Percentiles rank a stretch among this genome's conserved stretches.
Evolutionary conservation across 2,329 filamentous ascomycete species (phyloP).

Genomic region (Xylariaceae sp.): DNA sequence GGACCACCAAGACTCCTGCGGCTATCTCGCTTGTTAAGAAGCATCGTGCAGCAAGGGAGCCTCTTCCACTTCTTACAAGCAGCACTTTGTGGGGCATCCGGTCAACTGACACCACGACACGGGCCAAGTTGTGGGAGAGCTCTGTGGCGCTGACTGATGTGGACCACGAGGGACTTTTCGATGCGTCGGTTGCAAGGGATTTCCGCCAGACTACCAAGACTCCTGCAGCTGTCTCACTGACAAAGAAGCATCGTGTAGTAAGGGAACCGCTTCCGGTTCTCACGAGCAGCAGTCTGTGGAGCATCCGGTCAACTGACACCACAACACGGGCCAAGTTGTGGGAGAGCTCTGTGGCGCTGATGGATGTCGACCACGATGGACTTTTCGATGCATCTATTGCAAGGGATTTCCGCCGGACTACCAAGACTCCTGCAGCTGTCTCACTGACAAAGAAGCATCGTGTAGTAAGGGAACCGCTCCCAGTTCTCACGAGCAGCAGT

Average conservation of each 20-base stretch:
- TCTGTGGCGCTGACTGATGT: no score
- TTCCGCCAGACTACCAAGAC: background rate
- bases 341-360: background rate
- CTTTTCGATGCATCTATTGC: slow-evolving; percentile 8
- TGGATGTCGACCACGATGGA: background rate
- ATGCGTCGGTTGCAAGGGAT: no score
- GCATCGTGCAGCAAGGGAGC: slow-evolving; percentile 8
- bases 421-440: slow-evolving; percentile 24
- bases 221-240: background rate
- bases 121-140: no score
- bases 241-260: slow-evolving; percentile 8
- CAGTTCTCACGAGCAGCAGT: slow-evolving; percentile 8
- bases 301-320: no score
- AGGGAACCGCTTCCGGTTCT: slow-evolving; percentile 21
- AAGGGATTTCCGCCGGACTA: slow-evolving; percentile 13
- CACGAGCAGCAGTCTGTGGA: slow-evolving; percentile 29
- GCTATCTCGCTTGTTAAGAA: slow-evolving; percentile 2
- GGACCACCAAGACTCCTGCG: background rate
- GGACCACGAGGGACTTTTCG: no score
- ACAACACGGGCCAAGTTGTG: background rate
- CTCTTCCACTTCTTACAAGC: slow-evolving; percentile 25
- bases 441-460: slow-evolving; percentile 20
- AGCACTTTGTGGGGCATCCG: slow-evolving; percentile 25
- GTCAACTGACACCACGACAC: no score
- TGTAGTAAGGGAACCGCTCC: slow-evolving; percentile 5